Conservation (phyloP, 2,329 filamentous ascomycete species). For the Lachnellula arida region DNA sequence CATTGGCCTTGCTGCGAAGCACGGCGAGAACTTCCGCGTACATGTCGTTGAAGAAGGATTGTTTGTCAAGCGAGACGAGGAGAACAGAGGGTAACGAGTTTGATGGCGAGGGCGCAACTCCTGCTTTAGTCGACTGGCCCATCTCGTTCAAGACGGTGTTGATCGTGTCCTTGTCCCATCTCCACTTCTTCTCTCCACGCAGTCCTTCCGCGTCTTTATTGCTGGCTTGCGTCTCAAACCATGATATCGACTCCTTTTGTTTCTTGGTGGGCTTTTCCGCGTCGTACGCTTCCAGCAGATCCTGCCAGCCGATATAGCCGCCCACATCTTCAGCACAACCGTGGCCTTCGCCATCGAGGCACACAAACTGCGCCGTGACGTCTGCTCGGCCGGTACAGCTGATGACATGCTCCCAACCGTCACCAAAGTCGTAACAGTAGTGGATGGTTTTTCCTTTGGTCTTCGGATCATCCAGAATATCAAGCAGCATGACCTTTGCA, state of each 20-base stretch:
- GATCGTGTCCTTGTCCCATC: slow-evolving; percentile 17
- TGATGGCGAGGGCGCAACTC: neutral
- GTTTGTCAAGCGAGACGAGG: neutral
- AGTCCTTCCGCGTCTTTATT: slow-evolving; percentile 27
- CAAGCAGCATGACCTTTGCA: neutral
- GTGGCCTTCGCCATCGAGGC: slow-evolving; percentile 29
- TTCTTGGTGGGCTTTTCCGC: slow-evolving; percentile 19
- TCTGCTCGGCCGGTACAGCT: slow-evolving; percentile 10
- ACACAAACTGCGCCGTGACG: slow-evolving; percentile 17
- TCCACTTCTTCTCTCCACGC: slow-evolving; percentile 15
- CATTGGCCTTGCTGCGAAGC: neutral
- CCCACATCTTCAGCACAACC: slow-evolving; percentile 32
- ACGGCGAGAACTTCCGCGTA: neutral
- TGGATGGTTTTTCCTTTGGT: neutral
- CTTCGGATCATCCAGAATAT: neutral
- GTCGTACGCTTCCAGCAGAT: slow-evolving; percentile 31
- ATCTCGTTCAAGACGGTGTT: neutral
- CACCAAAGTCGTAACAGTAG: slow-evolving; percentile 29
- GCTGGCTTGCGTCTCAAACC: slow-evolving; percentile 27
- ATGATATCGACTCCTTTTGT: slow-evolving; percentile 27
- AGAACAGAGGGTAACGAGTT: neutral
- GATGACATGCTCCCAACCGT: slow-evolving; percentile 28
- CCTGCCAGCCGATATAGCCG: slow-evolving; percentile 27
- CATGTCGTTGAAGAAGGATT: neutral
- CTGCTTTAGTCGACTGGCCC: no score